Evolutionary conservation across 352 stramenopile genomes (phyloP), one percentile per base, ranked within the genome.

Genomic region (Phytophthora ramorum): DNA sequence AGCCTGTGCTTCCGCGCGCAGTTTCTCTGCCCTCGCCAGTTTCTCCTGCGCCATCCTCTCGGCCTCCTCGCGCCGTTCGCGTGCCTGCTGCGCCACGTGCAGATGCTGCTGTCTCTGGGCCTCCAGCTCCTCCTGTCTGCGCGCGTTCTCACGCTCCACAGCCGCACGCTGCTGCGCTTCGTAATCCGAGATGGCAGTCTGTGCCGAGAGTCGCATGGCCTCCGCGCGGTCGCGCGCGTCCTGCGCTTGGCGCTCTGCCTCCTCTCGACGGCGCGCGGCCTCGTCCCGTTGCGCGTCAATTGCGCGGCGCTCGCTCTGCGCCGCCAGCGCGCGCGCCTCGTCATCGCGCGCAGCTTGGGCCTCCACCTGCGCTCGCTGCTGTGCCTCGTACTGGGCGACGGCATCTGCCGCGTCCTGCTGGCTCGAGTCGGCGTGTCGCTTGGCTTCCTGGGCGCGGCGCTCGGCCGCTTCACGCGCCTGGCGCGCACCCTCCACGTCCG

Each of bases 161-260:
- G 75, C 70, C n/a, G 76, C 69, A 20, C 77, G 74, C 58, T 91
- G 85, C 66, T 93, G 82, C 16, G 59, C 66, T 41, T 93, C 85
- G 26, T 82, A 91, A 45, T 93, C 82, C 20, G 63, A 68, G 47
- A 93, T 79, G 8, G 83, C 85, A 19, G 58, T 76, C 63, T 87
- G 67, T 13, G 85, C 85, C n/a, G 81, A 89, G 12, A 79, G 55
- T 3, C 79, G 67, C 64, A 88, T 84, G 5, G 82, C 73, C 22
- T 95, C 84, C 1, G 84, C 84, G 12, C 83, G 76, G 35, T 92
- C 87, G 17, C 85, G 81, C 1, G 87, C 85, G 12, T 91, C 77
- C 28, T 65, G 69, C 13, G 87, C 87, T 16, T 72, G 49, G 3
- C 77, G 73, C 52, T 95, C 87, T 26, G 87, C 85, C 37, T 89